Evolutionary conservation across 208 protist species (phyloP).

Genomic region (Willaertia magna): DNA sequence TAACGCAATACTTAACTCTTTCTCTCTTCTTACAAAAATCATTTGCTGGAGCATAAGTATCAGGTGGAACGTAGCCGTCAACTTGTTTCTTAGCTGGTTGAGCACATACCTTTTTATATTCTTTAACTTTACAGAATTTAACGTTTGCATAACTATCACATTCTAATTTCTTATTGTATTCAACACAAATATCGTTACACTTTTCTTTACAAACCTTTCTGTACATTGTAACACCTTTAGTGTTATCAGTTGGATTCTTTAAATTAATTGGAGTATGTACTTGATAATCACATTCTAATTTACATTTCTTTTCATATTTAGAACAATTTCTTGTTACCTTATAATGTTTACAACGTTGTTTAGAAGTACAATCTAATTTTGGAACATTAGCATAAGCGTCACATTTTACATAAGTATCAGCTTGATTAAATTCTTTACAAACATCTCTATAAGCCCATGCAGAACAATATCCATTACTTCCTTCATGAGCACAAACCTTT

Average conservation of each 20-base stretch:
- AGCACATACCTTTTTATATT: not conserved
- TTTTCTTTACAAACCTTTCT: not conserved
- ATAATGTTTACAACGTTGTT: not conserved
- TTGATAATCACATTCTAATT: not conserved
- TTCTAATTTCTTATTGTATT: not conserved
- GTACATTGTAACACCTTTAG: not conserved
- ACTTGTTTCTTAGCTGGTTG: not conserved
- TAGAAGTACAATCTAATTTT: not conserved
- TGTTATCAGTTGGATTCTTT: too few species aligned
- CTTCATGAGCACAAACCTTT: not conserved
- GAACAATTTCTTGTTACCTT: not conserved
- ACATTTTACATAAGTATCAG: not conserved
- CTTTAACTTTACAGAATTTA: not conserved
- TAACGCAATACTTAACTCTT: not conserved
- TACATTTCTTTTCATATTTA: not conserved
- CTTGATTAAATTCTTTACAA: not conserved
- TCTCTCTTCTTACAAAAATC: not conserved
- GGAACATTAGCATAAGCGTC: not conserved
- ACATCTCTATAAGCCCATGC: not conserved
- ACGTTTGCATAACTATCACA: not conserved
- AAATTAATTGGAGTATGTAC: not conserved
- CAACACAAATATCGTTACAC: not conserved
- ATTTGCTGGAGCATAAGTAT: not conserved
- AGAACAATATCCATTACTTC: not conserved
- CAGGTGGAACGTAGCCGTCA: not conserved